These are phyloP conservation scores for Aspergillus kassunensis DNA, from an alignment of 495 filamentous ascomycete genomes.

Conservation along the genomic window DNA sequence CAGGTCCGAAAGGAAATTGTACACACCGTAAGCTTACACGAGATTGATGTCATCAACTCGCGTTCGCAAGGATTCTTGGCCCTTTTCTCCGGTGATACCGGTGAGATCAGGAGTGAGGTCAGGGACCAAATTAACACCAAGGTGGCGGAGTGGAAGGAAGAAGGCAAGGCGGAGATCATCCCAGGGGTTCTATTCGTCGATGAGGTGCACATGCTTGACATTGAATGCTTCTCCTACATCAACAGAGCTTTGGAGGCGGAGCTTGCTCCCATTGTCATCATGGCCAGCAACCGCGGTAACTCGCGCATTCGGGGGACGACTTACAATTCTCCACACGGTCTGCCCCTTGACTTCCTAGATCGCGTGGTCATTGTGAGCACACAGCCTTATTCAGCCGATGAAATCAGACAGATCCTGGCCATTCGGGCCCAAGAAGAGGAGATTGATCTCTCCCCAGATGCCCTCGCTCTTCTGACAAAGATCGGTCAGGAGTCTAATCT, in stretches of 20 bases:
- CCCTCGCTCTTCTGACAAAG: conserved; percentile 87
- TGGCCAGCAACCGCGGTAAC: conserved; percentile 96
- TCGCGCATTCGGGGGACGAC: conserved; percentile 91
- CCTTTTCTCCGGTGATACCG: conserved; percentile 95
- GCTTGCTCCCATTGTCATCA: conserved; percentile 95
- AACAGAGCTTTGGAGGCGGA: conserved; percentile 94
- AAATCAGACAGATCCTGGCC: conserved; percentile 83
- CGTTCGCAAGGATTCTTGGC: conserved; percentile 94
- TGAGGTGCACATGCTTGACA: conserved; percentile 99
- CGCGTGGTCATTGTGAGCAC: conserved; percentile 96
- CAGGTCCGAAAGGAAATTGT: conserved; percentile 96
- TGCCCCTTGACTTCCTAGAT: conserved; percentile 95
- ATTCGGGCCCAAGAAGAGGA: conserved; percentile 96
- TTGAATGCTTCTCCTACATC: conserved; percentile 97
- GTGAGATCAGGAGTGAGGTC: conserved; percentile 95
- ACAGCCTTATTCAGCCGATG: conserved; percentile 76
- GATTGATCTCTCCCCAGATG: conserved; percentile 82
- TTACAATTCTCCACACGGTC: conserved; percentile 84
- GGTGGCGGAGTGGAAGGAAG: conserved; percentile 97
- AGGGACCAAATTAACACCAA: conserved; percentile 98
- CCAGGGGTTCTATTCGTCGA: conserved; percentile 98
- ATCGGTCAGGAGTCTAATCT: conserved; percentile 91
- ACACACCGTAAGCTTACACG: conserved; percentile 93
- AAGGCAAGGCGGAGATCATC: conserved; percentile 97
- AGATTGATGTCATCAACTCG: conserved; percentile 99